Base-by-base conservation (phyloP, 192 early-diverging fungal genomes). In the Backusella tuberculispora region DNA sequence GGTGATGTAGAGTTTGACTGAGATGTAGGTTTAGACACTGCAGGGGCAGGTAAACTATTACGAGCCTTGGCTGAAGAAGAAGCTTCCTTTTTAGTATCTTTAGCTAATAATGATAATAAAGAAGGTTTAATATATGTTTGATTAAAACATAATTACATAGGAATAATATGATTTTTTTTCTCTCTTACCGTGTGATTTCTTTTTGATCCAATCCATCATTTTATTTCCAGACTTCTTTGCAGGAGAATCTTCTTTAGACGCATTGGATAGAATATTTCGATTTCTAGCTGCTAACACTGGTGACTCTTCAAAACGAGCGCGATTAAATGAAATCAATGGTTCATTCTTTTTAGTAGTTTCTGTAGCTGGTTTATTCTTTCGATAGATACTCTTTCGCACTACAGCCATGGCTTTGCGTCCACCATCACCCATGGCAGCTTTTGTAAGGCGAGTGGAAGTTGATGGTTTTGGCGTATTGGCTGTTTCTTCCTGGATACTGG, bases 181-280 rank as follows among this genome's bases (percentile, higher is more conserved):
- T 71, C n/a, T 21, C 5, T 42, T 72, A 72, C 71, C 71, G 40
- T 29, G 53, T 48, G 73, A 74, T 48, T 76, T 71, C 67, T 85
- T 81, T 21, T 84, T 82, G 47, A 89, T 82, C 88, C 88, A 89
- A 74, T 83, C 85, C 74, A 86, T 84, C 37, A 89, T 80, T 6
- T 87, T 86, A 63, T 83, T 82, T 0, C 85, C 88, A 5, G 76
- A 38, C 21, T 38, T 63, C 37, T 64, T 76, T 63, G 48, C 40
- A 17, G 19, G 0, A 13, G 15, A 10, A 6, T 43, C 50, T 50
- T 41, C 63, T 42, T 66, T 34, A 45, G 38, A n/a, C 17, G 47
- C 50, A 47, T 63, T 56, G 13, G 37, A 14, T 43, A 50, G 12
- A 42, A 37, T n/a, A 8, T 26, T 72, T 19, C 69, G 69, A 53